Evolutionary conservation across 805 yeast genomes (phyloP), one percentile per base, ranked within the genome.

Genomic region (Yarrowia sp.): DNA sequence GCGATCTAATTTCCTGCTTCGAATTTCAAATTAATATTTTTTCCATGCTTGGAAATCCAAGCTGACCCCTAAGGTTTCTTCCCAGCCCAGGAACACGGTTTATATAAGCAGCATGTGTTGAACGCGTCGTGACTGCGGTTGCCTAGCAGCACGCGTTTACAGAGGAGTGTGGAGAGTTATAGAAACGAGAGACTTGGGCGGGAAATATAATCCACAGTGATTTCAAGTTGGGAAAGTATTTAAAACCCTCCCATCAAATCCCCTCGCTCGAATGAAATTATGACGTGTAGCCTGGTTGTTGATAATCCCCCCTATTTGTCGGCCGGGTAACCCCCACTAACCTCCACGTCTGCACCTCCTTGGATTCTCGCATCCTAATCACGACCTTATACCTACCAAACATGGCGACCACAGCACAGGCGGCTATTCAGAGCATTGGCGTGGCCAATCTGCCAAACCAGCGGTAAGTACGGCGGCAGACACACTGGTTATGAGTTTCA

Each of bases 391-490:
- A 17, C 39, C n/a, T 19, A 42, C 14, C 40, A 17, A 58, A 13
- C 38, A 58, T 58, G 64, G 64, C 64, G 33, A 58, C 63, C 47
- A 55, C 64, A 33, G 64, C 64, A 58, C 64, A 58, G 44, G 64
- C 63, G n/a, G 63, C 33, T 43, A 42, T 58, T 30, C 64, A 58
- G 40, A 58, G 64, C 49, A 74, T 74, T 43, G 77, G 77, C 36
- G 71, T 74, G 20, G 70, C 72, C 40, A 72, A 72, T 39, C 70
- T 74, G 64, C 77, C 77, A 33, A 75, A 73, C 55, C 76, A 74
- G 68, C 58, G 75, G 76, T 73, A 39, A 39, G 74, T 70, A 39
- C 8, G 33, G 19, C 13, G 24, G 10, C 15, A 5, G 50, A 12
- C 13, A 12, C n/a, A 44, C 20, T 44, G 33, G 47, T 12, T 20